phyloP scores from a whole-genome alignment of 1,284 basidiomycete species.

The Tilletiopsis washingtonensis region DNA sequence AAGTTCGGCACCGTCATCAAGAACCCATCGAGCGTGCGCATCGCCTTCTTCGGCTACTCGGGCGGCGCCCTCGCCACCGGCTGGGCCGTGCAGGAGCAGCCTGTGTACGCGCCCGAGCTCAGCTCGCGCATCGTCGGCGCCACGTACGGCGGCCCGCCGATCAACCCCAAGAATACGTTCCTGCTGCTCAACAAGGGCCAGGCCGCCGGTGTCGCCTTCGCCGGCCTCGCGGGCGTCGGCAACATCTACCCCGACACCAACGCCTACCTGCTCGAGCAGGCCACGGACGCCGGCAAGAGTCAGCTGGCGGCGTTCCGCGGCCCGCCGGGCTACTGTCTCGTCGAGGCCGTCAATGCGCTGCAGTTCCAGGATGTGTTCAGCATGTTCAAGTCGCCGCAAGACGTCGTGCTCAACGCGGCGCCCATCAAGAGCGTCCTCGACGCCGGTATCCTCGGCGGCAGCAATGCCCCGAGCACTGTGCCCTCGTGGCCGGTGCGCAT shows the following conservation, averaged over 20 bases:
- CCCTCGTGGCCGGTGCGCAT: neutral
- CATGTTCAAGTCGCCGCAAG: neutral
- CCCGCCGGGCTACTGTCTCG: neutral
- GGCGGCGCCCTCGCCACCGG: conserved; percentile 39
- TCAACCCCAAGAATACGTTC: conserved; percentile 1
- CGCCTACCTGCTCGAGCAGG: neutral
- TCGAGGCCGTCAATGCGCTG: neutral
- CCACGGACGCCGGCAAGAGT: neutral
- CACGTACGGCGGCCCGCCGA: conserved; percentile 9
- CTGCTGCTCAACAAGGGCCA: conserved; percentile 17
- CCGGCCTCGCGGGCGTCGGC: conserved; percentile 24
- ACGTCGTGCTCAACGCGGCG: neutral
- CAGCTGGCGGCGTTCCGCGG: neutral
- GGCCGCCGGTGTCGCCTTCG: conserved; percentile 29
- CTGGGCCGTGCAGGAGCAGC: conserved; percentile 34
- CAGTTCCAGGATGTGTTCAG: conserved; percentile 1
- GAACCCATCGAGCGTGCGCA: conserved; percentile 7
- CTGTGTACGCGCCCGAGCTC: conserved; percentile 27
- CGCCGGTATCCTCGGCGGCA: neutral
- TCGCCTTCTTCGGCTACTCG: conserved; percentile 34
- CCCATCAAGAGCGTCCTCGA: neutral
- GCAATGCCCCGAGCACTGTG: neutral
- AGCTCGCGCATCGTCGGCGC: conserved; percentile 20
- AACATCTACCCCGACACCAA: conserved; percentile 19
- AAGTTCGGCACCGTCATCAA: conserved; percentile 20